Percentiles rank a stretch among this genome's conserved stretches.
These are phyloP conservation scores for Sporothrix sp. DNA, from an alignment of 2,329 filamentous ascomycete genomes.

Conservation along the genomic window DNA sequence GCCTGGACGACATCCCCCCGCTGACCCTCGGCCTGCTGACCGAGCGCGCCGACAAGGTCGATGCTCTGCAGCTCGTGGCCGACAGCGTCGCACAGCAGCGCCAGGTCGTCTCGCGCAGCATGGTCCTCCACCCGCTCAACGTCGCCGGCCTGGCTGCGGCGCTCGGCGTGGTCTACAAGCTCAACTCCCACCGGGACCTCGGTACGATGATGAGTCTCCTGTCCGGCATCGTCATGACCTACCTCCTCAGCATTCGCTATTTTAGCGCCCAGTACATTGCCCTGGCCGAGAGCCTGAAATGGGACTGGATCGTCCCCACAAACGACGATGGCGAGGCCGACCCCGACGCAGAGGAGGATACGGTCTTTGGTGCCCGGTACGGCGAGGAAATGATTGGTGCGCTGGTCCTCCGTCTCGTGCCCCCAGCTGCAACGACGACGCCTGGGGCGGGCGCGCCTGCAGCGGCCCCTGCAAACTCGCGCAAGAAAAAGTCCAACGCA, in stretches of 20 bases:
- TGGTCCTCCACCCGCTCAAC: constrained; percentile 54
- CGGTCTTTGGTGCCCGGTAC: constrained; percentile 56
- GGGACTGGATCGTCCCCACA: constrained; percentile 46
- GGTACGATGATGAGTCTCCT: constrained; percentile 47
- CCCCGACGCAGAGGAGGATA: constrained; percentile 37
- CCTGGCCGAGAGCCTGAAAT: constrained; percentile 50
- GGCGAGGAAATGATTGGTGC: constrained; percentile 62
- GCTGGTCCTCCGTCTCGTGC: constrained; percentile 57
- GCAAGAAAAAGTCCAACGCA: constrained; percentile 10
- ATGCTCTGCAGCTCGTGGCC: constrained; percentile 63
- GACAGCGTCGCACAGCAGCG: constrained; percentile 78
- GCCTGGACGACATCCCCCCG: constrained; percentile 47
- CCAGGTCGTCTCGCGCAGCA: constrained; percentile 51
- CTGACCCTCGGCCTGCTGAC: constrained; percentile 52
- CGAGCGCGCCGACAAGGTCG: constrained; percentile 49
- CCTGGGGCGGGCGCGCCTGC: neutral
- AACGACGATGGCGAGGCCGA: constrained; percentile 19
- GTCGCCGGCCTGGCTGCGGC: constrained; percentile 37
- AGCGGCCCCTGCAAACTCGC: neutral
- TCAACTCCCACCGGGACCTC: constrained; percentile 37
- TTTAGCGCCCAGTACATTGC: constrained; percentile 52
- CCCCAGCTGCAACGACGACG: too few relatives aligned
- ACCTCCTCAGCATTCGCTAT: constrained; percentile 52
- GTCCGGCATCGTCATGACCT: constrained; percentile 53
- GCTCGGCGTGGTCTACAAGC: constrained; percentile 37